A percentile compares a stretch with the other conserved stretches of the same genome.
Conservation (phyloP, 2,329 filamentous ascomycete species). For the Pseudogymnoascus sp. region DNA sequence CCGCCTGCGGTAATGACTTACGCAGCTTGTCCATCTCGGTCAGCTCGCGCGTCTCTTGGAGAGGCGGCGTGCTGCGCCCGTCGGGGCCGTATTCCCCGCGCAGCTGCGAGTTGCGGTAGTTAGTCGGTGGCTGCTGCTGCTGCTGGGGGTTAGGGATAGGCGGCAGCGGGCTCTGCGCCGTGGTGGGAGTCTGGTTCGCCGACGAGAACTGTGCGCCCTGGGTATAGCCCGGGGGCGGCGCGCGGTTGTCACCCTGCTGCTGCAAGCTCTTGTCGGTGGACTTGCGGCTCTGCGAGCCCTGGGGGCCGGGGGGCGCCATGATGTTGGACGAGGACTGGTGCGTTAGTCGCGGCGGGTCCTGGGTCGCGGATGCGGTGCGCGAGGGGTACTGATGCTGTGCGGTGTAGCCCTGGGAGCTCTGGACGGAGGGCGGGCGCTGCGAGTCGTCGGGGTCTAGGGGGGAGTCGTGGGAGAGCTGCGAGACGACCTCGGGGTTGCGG, state of each 20-base stretch:
- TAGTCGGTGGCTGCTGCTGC: neutral
- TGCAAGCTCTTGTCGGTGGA: conserved; percentile 22
- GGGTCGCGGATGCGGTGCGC: neutral
- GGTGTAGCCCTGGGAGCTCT: conserved; percentile 12
- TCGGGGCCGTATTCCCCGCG: neutral
- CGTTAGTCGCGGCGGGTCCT: conserved; percentile 17
- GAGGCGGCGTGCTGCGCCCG: neutral
- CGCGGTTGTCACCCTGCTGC: conserved; percentile 31
- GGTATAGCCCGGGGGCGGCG: neutral
- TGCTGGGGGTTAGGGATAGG: neutral
- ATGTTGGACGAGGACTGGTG: conserved; percentile 15
- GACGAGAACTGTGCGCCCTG: neutral
- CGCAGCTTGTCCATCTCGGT: conserved; percentile 34
- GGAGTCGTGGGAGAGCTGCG: conserved; percentile 55
- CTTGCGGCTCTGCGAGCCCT: conserved; percentile 22
- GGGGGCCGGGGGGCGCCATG: conserved; percentile 22
- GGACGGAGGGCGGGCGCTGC: conserved; percentile 23
- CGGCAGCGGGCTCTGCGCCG: neutral
- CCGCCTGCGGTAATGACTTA: conserved; percentile 23
- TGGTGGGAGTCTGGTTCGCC: neutral
- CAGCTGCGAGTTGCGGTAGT: neutral
- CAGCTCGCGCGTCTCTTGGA: conserved; percentile 22
- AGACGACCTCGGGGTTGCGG: conserved; percentile 50
- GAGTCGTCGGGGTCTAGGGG: conserved; percentile 31
- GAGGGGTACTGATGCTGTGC: neutral